Percentiles rank a stretch among this genome's conserved stretches.
Conservation (phyloP, 2,329 filamentous ascomycete genomes). For the Simplicillium sp. region DNA sequence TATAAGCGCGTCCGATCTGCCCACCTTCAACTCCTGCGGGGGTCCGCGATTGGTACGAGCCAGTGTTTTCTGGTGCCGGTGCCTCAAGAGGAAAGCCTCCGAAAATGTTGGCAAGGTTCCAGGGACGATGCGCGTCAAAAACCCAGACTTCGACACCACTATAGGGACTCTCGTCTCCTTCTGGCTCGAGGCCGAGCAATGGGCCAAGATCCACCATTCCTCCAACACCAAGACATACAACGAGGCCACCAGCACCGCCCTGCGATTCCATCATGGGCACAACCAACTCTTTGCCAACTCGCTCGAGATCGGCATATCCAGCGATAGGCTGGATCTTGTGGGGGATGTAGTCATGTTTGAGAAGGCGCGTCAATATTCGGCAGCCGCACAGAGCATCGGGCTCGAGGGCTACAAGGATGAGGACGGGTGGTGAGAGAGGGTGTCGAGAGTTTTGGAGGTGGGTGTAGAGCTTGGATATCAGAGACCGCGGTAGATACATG, state of each 20-base stretch:
- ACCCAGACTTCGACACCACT: slow-evolving; percentile 93
- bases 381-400: slow-evolving; percentile 93
- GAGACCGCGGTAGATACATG: slow-evolving; percentile 91
- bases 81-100: slow-evolving; percentile 56
- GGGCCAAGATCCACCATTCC: slow-evolving; percentile 82
- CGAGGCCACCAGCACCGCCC: slow-evolving; percentile 79
- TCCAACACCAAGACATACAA: slow-evolving; percentile 87
- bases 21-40: slow-evolving; percentile 63
- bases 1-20: slow-evolving; percentile 61
- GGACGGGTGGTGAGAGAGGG: slow-evolving; percentile 80
- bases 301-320: slow-evolving; percentile 82
- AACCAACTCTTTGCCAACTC: slow-evolving; percentile 69
- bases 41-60: slow-evolving; percentile 39
- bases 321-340: slow-evolving; percentile 95
- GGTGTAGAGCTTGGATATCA: slow-evolving; percentile 85
- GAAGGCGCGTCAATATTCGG: slow-evolving; percentile 82
- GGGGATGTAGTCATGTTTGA: slow-evolving; percentile 94
- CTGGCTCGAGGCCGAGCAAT: slow-evolving; percentile 59
- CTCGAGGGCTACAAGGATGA: slow-evolving; percentile 87
- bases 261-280: slow-evolving; percentile 76
- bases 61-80: slow-evolving; percentile 34
- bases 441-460: slow-evolving; percentile 82
- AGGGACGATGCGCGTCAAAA: slow-evolving; percentile 81
- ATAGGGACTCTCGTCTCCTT: slow-evolving; percentile 57
- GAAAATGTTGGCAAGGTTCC: slow-evolving; percentile 93